Evolutionary conservation across 805 yeast genomes (phyloP).

Genomic region (Ogataea zsoltii): DNA sequence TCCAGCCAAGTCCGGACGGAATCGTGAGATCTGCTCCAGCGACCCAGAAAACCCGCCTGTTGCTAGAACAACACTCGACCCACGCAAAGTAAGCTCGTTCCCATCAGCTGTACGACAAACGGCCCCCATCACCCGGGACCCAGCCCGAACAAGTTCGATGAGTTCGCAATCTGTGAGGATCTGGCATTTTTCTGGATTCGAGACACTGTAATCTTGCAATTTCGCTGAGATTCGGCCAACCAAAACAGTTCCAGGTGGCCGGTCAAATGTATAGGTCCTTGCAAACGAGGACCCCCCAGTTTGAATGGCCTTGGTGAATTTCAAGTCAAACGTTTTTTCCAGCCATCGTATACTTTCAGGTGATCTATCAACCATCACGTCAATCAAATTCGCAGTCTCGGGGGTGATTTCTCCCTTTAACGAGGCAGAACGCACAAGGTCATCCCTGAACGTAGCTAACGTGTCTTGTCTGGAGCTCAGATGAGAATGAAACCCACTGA

Average conservation of each 20-base stretch:
- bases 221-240: conserved; percentile 50
- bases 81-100: conserved; percentile 26
- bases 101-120: conserved; percentile 31
- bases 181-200: conserved; percentile 40
- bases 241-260: conserved; percentile 61
- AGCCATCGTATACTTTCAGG: conserved; percentile 73
- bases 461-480: conserved; percentile 55
- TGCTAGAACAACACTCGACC: conserved; percentile 60
- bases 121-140: conserved; percentile 22
- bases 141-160: conserved; percentile 37
- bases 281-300: conserved; percentile 16
- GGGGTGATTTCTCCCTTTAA: background rate
- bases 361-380: conserved; percentile 56
- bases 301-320: conserved; percentile 25
- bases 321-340: conserved; percentile 59
- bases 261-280: conserved; percentile 16
- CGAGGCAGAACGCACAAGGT: conserved; percentile 60
- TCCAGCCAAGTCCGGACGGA: conserved; percentile 54
- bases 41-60: conserved; percentile 62
- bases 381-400: conserved; percentile 34
- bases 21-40: conserved; percentile 43
- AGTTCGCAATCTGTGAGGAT: conserved; percentile 37
- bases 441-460: conserved; percentile 57
- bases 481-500: conserved; percentile 63
- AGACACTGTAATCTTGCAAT: conserved; percentile 36